Percentiles rank a stretch among this genome's conserved stretches.
phyloP scores from a whole-genome alignment of 129 eudicot species.

The Deinandra increscens region DNA sequence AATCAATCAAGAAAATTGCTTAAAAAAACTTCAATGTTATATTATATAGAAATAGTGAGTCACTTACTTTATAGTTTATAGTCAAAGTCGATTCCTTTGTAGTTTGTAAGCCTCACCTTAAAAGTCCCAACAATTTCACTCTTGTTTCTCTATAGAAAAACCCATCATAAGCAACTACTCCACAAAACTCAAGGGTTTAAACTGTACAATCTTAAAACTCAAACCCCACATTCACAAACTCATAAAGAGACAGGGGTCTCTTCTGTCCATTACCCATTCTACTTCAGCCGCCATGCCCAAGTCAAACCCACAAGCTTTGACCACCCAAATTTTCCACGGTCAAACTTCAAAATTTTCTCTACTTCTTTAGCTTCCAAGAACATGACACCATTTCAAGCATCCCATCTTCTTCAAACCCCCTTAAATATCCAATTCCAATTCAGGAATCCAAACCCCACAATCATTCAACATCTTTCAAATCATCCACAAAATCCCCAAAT shows the following conservation, averaged over 20 bases:
- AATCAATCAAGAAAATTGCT: too few relatives aligned
- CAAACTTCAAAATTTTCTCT: conserved; percentile 44
- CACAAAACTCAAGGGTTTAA: background rate
- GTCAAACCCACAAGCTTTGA: conserved; percentile 89
- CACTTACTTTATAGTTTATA: too few relatives aligned
- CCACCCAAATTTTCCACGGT: conserved; percentile 62
- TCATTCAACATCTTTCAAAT: conserved; percentile 11
- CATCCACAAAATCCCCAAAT: conserved; percentile 7
- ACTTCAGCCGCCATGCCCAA: conserved; percentile 62
- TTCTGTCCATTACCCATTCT: conserved; percentile 19
- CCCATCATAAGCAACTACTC: background rate
- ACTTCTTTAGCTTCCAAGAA: conserved; percentile 46
- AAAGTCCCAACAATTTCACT: too few relatives aligned
- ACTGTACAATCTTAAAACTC: background rate
- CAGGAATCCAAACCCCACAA: conserved; percentile 10
- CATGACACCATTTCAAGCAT: background rate
- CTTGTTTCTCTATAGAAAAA: too few relatives aligned
- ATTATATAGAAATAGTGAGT: too few relatives aligned
- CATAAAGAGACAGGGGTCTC: background rate
- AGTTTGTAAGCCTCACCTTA: too few relatives aligned
- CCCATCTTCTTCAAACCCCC: conserved; percentile 2
- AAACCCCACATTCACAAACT: conserved; percentile 3
- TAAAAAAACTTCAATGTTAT: too few relatives aligned
- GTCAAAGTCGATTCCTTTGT: too few relatives aligned
- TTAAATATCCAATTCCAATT: conserved; percentile 25